Conservation (phyloP, 257 asterid species). For the Plectranthus barbatus region DNA sequence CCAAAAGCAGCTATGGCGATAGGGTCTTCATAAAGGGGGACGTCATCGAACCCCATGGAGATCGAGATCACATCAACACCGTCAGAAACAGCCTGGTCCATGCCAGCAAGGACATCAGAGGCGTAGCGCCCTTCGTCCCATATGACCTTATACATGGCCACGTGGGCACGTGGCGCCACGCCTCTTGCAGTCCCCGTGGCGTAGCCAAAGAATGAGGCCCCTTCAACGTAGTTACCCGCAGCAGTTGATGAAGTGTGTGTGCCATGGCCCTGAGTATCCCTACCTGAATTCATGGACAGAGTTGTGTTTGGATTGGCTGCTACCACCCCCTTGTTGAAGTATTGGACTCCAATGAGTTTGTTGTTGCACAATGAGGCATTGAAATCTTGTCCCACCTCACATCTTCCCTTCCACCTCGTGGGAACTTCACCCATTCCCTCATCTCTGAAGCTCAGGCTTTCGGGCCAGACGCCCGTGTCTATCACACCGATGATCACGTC, state of each 20-base stretch:
- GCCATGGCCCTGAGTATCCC: constrained; percentile 32
- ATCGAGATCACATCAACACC: constrained; percentile 41
- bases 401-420: constrained; percentile 39
- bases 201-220: background rate
- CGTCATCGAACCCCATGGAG: constrained; percentile 14
- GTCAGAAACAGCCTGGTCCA: constrained; percentile 40
- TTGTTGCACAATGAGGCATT: constrained; percentile 23
- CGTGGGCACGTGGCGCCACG: constrained; percentile 28
- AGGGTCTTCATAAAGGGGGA: background rate
- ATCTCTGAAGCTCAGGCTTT: constrained; percentile 34
- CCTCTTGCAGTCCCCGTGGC: constrained; percentile 22
- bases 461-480: constrained; percentile 45
- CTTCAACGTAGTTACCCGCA: background rate
- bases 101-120: constrained; percentile 36
- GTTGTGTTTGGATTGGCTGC: constrained; percentile 24
- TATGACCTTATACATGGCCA: constrained; percentile 35
- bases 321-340: constrained; percentile 27
- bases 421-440: constrained; percentile 44
- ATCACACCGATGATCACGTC: constrained; percentile 47
- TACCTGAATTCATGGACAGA: constrained; percentile 25
- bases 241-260: constrained; percentile 18
- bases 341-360: constrained; percentile 5
- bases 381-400: constrained; percentile 34
- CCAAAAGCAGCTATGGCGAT: background rate
- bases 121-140: constrained; percentile 26